Conservation (phyloP, 495 filamentous ascomycete genomes). For the Aspergillus conjunctus region DNA sequence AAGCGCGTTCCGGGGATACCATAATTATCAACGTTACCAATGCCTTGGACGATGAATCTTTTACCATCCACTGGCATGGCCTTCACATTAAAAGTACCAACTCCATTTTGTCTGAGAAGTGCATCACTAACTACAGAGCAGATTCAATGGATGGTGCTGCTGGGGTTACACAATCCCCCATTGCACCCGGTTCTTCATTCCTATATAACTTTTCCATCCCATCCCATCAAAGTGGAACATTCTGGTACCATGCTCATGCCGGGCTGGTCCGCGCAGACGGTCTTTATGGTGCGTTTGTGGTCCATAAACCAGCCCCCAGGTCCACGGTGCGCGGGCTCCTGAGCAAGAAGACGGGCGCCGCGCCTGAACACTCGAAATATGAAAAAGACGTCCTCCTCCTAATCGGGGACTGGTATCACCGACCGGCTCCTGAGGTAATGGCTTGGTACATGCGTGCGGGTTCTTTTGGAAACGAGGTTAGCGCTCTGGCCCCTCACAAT, state of each 20-base stretch:
- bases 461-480: constrained; percentile 51
- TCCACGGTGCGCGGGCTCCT: constrained; percentile 35
- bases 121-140: constrained; percentile 9
- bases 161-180: constrained; percentile 66
- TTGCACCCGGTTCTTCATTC: constrained; percentile 63
- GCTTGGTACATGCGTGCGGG: constrained; percentile 49
- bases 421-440: constrained; percentile 39
- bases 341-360: neutral
- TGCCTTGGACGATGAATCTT: constrained; percentile 63
- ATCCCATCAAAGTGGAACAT: constrained; percentile 71
- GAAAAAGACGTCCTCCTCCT: constrained; percentile 49
- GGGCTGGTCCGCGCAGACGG: constrained; percentile 72
- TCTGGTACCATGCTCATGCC: constrained; percentile 82
- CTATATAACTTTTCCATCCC: constrained; percentile 79
- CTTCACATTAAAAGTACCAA: constrained; percentile 63
- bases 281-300: constrained; percentile 68
- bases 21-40: constrained; percentile 72
- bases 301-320: constrained; percentile 59
- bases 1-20: constrained; percentile 60
- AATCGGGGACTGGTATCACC: constrained; percentile 59
- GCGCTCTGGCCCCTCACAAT: too few relatives aligned
- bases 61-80: constrained; percentile 80
- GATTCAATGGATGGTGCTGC: constrained; percentile 72
- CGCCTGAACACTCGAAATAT: constrained; percentile 27
- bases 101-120: neutral